A percentile compares a stretch with the other conserved stretches of the same genome.
These are phyloP conservation scores for Aurifilum marmelostoma DNA, from an alignment of 2,329 filamentous ascomycete species.

Conservation along the genomic window DNA sequence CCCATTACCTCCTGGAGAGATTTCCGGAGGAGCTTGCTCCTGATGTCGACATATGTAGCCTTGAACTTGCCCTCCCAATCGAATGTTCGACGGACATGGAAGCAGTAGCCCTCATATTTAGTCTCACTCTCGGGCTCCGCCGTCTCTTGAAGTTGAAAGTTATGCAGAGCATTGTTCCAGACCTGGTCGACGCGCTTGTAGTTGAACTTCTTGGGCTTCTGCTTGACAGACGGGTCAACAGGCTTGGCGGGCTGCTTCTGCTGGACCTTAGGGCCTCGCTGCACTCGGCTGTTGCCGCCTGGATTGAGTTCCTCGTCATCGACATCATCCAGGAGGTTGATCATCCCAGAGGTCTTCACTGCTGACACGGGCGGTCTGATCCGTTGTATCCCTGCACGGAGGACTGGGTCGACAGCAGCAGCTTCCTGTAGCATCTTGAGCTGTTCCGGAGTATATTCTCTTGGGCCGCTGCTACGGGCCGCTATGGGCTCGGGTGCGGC, in stretches of 20 bases:
- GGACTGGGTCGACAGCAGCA: neutral
- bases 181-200: conserved; percentile 59
- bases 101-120: conserved; percentile 77
- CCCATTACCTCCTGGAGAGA: conserved; percentile 73
- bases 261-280: neutral
- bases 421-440: neutral
- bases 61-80: conserved; percentile 83
- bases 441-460: neutral
- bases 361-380: neutral
- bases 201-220: conserved; percentile 38
- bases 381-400: neutral
- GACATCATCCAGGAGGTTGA: neutral
- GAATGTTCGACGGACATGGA: conserved; percentile 81
- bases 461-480: neutral
- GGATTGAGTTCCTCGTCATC: neutral
- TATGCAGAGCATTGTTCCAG: conserved; percentile 55
- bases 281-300: neutral
- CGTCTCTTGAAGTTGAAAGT: conserved; percentile 59
- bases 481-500: neutral
- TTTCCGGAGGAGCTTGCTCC: conserved; percentile 77
- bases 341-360: neutral
- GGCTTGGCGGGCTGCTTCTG: conserved; percentile 1
- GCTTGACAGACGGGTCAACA: neutral
- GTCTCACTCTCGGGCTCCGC: conserved; percentile 48
- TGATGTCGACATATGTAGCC: conserved; percentile 77